These are phyloP conservation scores for Hymenoscyphus infarciens DNA, from an alignment of 2,329 filamentous ascomycete genomes.

Conservation along the genomic window DNA sequence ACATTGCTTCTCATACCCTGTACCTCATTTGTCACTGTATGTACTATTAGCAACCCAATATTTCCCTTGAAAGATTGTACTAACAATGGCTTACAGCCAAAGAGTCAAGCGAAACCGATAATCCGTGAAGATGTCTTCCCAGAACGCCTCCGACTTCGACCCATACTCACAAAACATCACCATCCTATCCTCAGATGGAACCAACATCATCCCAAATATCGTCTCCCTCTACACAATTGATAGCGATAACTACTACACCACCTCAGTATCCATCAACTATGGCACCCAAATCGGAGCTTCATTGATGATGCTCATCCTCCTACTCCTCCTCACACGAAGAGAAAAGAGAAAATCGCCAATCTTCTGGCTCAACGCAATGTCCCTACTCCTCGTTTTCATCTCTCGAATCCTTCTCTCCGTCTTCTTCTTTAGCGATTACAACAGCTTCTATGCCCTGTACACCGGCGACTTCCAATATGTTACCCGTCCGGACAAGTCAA, in stretches of 20 bases:
- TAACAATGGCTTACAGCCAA: neutral
- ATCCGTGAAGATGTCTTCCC: slow-evolving; percentile 43
- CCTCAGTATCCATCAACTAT: slow-evolving; percentile 52
- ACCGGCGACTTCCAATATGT: slow-evolving; percentile 45
- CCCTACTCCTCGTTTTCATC: slow-evolving; percentile 52
- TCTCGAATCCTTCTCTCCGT: slow-evolving; percentile 47
- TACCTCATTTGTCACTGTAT: too few species aligned
- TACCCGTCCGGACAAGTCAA: slow-evolving; percentile 40
- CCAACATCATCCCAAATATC: slow-evolving; percentile 34
- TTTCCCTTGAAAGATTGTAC: too few species aligned
- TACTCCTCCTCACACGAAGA: slow-evolving; percentile 54
- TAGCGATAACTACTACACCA: slow-evolving; percentile 43
- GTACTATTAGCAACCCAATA: too few species aligned
- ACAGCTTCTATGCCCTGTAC: slow-evolving; percentile 48
- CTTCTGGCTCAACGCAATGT: slow-evolving; percentile 56
- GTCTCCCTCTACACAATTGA: slow-evolving; percentile 44
- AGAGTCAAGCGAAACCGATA: neutral
- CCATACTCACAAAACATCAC: slow-evolving; percentile 50
- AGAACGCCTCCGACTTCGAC: slow-evolving; percentile 42
- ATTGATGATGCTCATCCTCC: slow-evolving; percentile 51
- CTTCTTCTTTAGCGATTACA: slow-evolving; percentile 50
- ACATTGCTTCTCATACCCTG: too few species aligned
- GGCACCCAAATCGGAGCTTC: slow-evolving; percentile 59
- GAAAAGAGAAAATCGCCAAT: slow-evolving; percentile 56
- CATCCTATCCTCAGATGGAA: slow-evolving; percentile 43